Conservation (phyloP, 2,329 filamentous ascomycete species). For the Xylariaceae sp. region DNA sequence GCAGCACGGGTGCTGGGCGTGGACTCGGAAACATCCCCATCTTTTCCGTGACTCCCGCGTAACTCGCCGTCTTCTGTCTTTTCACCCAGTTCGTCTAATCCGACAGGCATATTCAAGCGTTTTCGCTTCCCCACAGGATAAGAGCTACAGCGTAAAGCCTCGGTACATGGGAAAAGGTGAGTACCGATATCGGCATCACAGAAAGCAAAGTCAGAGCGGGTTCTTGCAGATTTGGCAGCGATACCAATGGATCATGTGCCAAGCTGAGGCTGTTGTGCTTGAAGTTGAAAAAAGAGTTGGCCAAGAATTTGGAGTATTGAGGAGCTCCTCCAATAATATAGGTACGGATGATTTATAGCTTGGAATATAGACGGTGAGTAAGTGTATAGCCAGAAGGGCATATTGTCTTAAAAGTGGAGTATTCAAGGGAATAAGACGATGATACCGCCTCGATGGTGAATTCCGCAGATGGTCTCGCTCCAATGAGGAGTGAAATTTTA, state of each 20-base stretch:
- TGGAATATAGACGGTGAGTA: background rate
- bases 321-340: background rate
- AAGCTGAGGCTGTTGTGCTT: background rate
- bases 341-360: background rate
- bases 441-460: slow-evolving; percentile 4
- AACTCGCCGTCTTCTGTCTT: slow-evolving; percentile 7
- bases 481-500: background rate
- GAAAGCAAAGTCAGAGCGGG: background rate
- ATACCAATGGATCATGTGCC: background rate
- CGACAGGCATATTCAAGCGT: slow-evolving; percentile 8
- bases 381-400: background rate
- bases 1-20: slow-evolving; percentile 9
- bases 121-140: background rate
- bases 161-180: background rate
- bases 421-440: slow-evolving; percentile 20
- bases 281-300: background rate
- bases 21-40: slow-evolving; percentile 16
- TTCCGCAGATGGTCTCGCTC: background rate
- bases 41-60: slow-evolving; percentile 1
- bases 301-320: slow-evolving; percentile 3
- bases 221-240: background rate
- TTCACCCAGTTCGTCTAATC: slow-evolving; percentile 18
- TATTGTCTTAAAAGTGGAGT: background rate
- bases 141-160: background rate
- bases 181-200: slow-evolving; percentile 19